Conservation (phyloP, 108 stramenopile species). For the Discostella pseudostelligera region DNA sequence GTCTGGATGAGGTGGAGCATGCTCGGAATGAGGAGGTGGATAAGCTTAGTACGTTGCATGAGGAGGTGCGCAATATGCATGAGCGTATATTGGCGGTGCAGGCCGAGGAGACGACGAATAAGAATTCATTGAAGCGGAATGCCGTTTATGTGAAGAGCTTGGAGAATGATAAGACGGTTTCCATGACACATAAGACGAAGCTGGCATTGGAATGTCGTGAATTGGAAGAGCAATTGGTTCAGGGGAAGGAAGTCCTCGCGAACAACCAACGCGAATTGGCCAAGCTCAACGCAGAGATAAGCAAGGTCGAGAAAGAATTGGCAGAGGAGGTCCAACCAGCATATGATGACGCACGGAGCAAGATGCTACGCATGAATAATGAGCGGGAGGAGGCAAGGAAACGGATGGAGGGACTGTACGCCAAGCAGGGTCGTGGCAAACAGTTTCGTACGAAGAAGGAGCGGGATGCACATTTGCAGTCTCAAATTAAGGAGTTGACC, state of each 20-base stretch:
- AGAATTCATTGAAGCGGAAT: slow-evolving; percentile 55
- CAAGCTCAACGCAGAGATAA: slow-evolving; percentile 57
- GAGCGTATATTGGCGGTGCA: slow-evolving; percentile 69
- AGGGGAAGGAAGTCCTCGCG: slow-evolving; percentile 54
- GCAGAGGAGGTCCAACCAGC: slow-evolving; percentile 53
- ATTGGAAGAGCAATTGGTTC: slow-evolving; percentile 55
- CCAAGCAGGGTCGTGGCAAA: slow-evolving; percentile 89
- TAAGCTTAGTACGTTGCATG: slow-evolving; percentile 53
- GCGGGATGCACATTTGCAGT: slow-evolving; percentile 74
- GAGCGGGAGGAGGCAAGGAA: slow-evolving; percentile 63
- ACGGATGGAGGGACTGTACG: slow-evolving; percentile 81
- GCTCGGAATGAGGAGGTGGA: slow-evolving; percentile 63
- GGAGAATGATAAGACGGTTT: slow-evolving; percentile 64
- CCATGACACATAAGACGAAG: slow-evolving; percentile 62
- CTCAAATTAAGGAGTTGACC: slow-evolving; percentile 64
- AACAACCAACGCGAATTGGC: slow-evolving; percentile 61
- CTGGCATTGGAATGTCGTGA: slow-evolving; percentile 70
- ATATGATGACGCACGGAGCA: slow-evolving; percentile 58
- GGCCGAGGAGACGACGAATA: slow-evolving; percentile 55
- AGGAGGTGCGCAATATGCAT: slow-evolving; percentile 60
- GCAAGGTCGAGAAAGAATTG: slow-evolving; percentile 51
- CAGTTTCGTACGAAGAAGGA: slow-evolving; percentile 84
- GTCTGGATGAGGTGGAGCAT: slow-evolving; percentile 80
- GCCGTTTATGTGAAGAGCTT: slow-evolving; percentile 47
- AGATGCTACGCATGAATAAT: slow-evolving; percentile 49